Evolutionary conservation across 2,329 filamentous ascomycete genomes (phyloP).

Genomic region (Fusarium sp.): DNA sequence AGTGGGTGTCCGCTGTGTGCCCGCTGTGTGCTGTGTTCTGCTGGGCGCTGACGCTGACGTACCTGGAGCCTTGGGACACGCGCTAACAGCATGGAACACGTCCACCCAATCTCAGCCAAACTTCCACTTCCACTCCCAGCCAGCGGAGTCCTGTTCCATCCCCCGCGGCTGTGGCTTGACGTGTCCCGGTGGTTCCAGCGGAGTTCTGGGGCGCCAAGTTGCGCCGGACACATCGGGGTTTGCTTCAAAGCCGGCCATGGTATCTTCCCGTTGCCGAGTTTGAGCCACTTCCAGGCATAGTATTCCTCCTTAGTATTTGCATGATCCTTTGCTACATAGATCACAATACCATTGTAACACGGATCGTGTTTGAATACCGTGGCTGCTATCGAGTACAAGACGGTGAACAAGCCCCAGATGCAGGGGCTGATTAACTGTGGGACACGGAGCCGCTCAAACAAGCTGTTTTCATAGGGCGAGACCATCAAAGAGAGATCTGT

Average conservation of each 20-base stretch:
- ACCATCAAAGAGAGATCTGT: slow-evolving; percentile 36
- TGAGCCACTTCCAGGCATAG: not conserved
- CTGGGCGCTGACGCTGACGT: slow-evolving; percentile 31
- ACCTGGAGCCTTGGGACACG: slow-evolving; percentile 27
- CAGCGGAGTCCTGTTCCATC: slow-evolving; percentile 8
- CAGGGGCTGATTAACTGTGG: slow-evolving; percentile 45
- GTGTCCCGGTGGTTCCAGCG: slow-evolving; percentile 34
- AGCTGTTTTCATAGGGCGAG: slow-evolving; percentile 25
- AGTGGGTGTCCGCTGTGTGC: not conserved
- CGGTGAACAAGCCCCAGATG: slow-evolving; percentile 25
- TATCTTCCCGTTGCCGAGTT: not conserved
- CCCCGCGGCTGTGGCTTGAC: slow-evolving; percentile 39
- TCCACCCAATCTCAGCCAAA: slow-evolving; percentile 25
- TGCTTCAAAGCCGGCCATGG: not conserved
- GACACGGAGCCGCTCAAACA: slow-evolving; percentile 25
- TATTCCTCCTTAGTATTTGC: not conserved
- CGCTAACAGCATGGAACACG: not conserved
- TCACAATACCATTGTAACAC: not conserved
- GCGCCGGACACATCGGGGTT: slow-evolving; percentile 18
- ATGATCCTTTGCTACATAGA: not conserved
- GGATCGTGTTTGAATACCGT: not conserved
- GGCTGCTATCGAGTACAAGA: not conserved
- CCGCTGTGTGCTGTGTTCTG: not conserved
- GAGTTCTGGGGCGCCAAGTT: slow-evolving; percentile 15
- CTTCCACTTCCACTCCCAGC: slow-evolving; percentile 7